These are phyloP conservation scores for Tanacetum coccineum DNA, from an alignment of 129 eudicot genomes.

Conservation along the genomic window DNA sequence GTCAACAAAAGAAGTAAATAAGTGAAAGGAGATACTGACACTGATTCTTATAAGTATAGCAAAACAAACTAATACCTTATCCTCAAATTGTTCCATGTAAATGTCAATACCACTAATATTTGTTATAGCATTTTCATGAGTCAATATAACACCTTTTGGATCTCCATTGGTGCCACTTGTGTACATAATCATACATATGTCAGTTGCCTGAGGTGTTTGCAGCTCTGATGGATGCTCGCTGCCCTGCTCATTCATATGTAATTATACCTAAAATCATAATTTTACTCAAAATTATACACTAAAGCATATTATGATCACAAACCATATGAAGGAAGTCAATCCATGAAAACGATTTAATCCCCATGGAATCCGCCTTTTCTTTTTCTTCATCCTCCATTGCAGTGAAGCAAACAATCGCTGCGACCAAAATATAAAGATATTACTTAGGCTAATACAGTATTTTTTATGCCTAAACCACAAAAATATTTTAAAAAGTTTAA, in stretches of 20 bases:
- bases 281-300: no score
- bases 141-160: slow-evolving; percentile 83
- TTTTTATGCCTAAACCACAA: neutral
- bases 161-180: slow-evolving; percentile 95
- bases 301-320: neutral
- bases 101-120: slow-evolving; percentile 67
- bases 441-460: no score
- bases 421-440: neutral
- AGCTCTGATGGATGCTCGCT: slow-evolving; percentile 15
- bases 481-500: neutral
- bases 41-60: neutral
- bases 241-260: no score
- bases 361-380: slow-evolving; percentile 44
- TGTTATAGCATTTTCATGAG: slow-evolving; percentile 65
- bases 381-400: slow-evolving; percentile 56
- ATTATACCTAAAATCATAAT: no score
- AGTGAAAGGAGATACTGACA: neutral
- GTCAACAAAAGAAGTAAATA: neutral
- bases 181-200: slow-evolving; percentile 83
- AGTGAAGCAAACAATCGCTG: slow-evolving; percentile 71
- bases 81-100: slow-evolving; percentile 80
- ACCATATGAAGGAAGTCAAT: slow-evolving; percentile 48
- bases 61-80: slow-evolving; percentile 41
- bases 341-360: slow-evolving; percentile 66
- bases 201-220: slow-evolving; percentile 46